Evolutionary conservation across 2,329 filamentous ascomycete genomes (phyloP).

Genomic region (Ambrosiella xylebori): DNA sequence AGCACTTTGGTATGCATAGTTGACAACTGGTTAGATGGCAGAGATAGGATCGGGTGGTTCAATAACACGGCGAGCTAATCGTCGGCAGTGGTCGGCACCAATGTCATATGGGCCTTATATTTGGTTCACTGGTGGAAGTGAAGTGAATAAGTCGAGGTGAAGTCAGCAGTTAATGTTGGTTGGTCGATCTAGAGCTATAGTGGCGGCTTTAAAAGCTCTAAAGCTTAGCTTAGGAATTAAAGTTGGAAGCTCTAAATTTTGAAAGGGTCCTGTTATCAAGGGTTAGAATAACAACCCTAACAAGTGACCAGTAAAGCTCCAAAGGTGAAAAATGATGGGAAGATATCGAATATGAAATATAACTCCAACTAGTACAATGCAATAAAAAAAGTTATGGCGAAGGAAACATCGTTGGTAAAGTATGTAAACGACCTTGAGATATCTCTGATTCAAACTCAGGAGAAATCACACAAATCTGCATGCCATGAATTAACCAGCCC

Average conservation of each 20-base stretch:
- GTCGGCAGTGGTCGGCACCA: too few relatives aligned
- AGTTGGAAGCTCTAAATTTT: not conserved
- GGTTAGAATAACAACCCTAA: not conserved
- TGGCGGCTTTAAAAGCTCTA: not conserved
- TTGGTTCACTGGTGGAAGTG: too few relatives aligned
- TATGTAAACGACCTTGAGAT: not conserved
- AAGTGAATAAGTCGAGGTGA: too few relatives aligned
- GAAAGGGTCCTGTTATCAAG: not conserved
- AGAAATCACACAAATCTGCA: not conserved
- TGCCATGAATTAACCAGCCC: not conserved
- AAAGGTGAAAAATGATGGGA: not conserved
- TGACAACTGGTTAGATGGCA: not conserved
- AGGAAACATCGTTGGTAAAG: not conserved
- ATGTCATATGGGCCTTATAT: too few relatives aligned
- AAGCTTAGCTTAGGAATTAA: not conserved
- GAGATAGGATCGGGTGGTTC: too few relatives aligned
- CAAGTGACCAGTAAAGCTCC: not conserved
- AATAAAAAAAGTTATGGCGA: not conserved
- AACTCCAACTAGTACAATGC: not conserved
- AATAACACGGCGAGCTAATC: too few relatives aligned
- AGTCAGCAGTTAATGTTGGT: too few relatives aligned
- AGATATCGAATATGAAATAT: not conserved
- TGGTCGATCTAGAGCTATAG: not conserved
- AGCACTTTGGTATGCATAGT: constrained; percentile 5
- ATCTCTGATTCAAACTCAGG: not conserved